Evolutionary conservation across 1,139 yeast species (phyloP).

Genomic region (Geotrichum fermentans): DNA sequence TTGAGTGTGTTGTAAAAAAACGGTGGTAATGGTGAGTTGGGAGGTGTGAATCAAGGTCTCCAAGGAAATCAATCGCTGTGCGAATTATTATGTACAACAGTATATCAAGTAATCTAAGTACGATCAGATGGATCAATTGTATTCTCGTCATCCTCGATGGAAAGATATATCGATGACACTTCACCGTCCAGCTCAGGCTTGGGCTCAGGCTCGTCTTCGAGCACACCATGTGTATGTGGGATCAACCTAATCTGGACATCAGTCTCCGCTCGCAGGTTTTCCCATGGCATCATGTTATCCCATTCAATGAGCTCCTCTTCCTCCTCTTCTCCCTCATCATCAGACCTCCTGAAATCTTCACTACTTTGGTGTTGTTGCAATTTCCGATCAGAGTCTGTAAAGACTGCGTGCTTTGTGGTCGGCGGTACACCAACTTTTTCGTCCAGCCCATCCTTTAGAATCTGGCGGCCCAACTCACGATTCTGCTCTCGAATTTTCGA

Average conservation of each 20-base stretch:
- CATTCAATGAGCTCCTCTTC: slow-evolving; percentile 26
- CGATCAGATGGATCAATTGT: too few species aligned
- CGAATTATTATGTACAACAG: too few species aligned
- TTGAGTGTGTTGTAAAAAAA: not conserved
- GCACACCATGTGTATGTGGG: slow-evolving; percentile 29
- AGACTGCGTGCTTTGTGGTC: not conserved
- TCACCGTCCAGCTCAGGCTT: not conserved
- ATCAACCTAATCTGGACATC: slow-evolving; percentile 29
- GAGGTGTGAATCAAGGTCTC: not conserved
- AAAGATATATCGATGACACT: slow-evolving; percentile 5
- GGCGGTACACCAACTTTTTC: slow-evolving; percentile 1
- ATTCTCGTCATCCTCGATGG: slow-evolving; percentile 10
- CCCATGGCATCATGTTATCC: slow-evolving; percentile 32
- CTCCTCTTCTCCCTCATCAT: slow-evolving; percentile 5
- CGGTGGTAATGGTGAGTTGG: not conserved
- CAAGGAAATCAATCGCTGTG: not conserved
- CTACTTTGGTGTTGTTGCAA: slow-evolving; percentile 16
- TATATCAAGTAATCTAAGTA: too few species aligned
- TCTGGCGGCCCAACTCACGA: slow-evolving; percentile 7
- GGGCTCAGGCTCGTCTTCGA: not conserved
- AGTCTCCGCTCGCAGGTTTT: slow-evolving; percentile 28
- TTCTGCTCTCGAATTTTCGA: slow-evolving; percentile 9
- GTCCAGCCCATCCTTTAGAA: slow-evolving; percentile 1
- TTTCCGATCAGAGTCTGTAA: not conserved
- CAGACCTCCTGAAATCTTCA: not conserved